Percentiles rank a stretch among this genome's conserved stretches.
These are phyloP conservation scores for Venturia effusa DNA, from an alignment of 2,329 filamentous ascomycete species.

Conservation along the genomic window DNA sequence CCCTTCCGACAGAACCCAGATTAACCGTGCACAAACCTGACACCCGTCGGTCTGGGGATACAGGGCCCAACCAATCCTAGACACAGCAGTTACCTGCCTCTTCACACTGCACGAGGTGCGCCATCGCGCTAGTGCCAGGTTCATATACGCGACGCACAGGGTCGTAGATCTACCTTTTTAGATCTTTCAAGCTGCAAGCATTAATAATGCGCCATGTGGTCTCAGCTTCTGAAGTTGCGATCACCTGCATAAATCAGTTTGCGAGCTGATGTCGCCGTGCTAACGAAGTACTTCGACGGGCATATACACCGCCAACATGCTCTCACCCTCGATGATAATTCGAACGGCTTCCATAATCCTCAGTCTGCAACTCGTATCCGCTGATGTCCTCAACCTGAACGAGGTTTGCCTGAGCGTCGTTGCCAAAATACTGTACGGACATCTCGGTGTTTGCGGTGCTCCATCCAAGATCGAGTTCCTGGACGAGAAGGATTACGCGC, in stretches of 20 bases:
- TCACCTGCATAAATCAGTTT: neutral
- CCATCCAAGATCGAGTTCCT: neutral
- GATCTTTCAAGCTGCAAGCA: neutral
- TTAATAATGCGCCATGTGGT: neutral
- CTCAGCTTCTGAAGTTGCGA: neutral
- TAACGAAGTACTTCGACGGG: neutral
- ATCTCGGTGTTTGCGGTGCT: conserved; percentile 3
- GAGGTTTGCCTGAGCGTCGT: neutral
- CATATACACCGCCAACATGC: neutral
- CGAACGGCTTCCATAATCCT: neutral
- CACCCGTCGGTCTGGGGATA: neutral
- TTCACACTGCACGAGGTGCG: neutral
- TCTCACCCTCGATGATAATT: neutral
- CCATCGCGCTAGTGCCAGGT: too few relatives aligned
- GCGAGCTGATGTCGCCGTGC: neutral
- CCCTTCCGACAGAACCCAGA: neutral
- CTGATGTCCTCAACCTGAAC: neutral
- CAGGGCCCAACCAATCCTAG: neutral
- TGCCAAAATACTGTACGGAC: neutral
- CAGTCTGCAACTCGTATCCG: neutral
- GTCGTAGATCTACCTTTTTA: neutral
- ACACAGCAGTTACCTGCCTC: too few relatives aligned
- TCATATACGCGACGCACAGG: neutral
- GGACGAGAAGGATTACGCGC: neutral
- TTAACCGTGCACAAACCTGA: neutral